Percentiles rank a stretch among this genome's conserved stretches.
These are phyloP conservation scores for Vickermania ingenoplastis DNA, from an alignment of 208 protist genomes.

Conservation along the genomic window DNA sequence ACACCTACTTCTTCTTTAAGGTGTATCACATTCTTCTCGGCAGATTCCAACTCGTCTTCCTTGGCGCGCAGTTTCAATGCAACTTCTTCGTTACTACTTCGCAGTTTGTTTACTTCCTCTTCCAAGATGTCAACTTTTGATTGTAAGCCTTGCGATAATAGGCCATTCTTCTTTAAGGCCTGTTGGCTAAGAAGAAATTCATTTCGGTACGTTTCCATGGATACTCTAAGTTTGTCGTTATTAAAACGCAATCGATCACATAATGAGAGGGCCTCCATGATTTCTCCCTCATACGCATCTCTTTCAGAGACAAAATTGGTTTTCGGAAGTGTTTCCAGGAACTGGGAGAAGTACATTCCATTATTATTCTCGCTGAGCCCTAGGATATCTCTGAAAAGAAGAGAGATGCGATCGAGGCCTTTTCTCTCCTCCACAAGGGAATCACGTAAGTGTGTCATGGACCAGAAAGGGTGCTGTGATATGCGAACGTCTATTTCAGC, in stretches of 20 bases:
- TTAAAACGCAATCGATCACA: conserved; percentile 43
- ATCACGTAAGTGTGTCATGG: conserved; percentile 19
- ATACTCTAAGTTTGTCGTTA: conserved; percentile 38
- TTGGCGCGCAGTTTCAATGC: no score
- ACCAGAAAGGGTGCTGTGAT: conserved; percentile 18
- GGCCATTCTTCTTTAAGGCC: conserved; percentile 28
- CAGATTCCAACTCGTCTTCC: no score
- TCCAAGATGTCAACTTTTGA: no score
- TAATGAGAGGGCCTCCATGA: conserved; percentile 40
- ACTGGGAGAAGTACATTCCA: conserved; percentile 29
- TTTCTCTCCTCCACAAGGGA: conserved; percentile 14
- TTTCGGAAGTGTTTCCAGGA: conserved; percentile 25
- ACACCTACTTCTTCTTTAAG: no score
- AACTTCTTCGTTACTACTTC: no score
- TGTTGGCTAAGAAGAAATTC: conserved; percentile 6
- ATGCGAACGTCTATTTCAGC: conserved; percentile 21
- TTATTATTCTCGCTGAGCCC: conserved; percentile 21
- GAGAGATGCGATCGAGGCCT: conserved; percentile 36
- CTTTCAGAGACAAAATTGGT: conserved; percentile 24
- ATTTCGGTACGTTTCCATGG: conserved; percentile 18
- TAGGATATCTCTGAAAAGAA: conserved; percentile 20
- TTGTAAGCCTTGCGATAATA: no score
- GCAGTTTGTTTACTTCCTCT: no score
- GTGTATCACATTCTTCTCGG: no score
- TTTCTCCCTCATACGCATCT: conserved; percentile 61